These are phyloP conservation scores for Alternaria alternata DNA, from an alignment of 2,329 filamentous ascomycete species.

Conservation along the genomic window DNA sequence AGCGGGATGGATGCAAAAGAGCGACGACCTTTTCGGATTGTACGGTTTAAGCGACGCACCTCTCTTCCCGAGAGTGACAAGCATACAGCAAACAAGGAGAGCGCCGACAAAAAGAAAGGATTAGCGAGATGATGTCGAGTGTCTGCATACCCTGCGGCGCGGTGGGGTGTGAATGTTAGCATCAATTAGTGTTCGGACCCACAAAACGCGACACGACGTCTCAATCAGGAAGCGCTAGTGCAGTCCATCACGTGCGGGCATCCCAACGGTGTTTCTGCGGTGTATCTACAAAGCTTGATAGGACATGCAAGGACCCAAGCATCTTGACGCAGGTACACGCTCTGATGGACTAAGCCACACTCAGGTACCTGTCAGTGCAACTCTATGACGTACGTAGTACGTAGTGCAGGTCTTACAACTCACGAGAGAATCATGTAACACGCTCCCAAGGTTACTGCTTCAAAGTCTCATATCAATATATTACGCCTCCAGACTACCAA, in stretches of 20 bases:
- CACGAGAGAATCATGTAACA: not conserved
- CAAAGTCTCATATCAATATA: not conserved
- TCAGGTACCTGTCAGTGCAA: not conserved
- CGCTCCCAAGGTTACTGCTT: not conserved
- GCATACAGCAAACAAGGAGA: conserved; percentile 50
- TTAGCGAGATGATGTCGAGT: conserved; percentile 30
- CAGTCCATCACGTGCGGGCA: conserved; percentile 11
- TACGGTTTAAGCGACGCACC: conserved; percentile 48
- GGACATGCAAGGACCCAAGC: conserved; percentile 6
- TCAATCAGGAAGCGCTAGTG: conserved; percentile 14
- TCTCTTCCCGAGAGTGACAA: conserved; percentile 37
- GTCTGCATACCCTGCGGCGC: conserved; percentile 29
- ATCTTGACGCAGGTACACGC: conserved; percentile 9
- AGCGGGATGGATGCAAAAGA: conserved; percentile 26
- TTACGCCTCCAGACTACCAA: not conserved
- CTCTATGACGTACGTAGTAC: conserved; percentile 3
- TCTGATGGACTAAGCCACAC: not conserved
- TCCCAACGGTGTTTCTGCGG: conserved; percentile 7
- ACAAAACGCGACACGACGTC: conserved; percentile 30
- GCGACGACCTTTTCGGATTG: conserved; percentile 29
- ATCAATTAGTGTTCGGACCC: conserved; percentile 23
- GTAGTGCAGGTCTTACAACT: not conserved
- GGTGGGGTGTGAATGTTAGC: conserved; percentile 25
- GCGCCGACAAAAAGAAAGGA: conserved; percentile 38
- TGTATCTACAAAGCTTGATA: conserved; percentile 7